Conservation (phyloP, 345 rosid genomes). For the Hevea brasiliensis region DNA sequence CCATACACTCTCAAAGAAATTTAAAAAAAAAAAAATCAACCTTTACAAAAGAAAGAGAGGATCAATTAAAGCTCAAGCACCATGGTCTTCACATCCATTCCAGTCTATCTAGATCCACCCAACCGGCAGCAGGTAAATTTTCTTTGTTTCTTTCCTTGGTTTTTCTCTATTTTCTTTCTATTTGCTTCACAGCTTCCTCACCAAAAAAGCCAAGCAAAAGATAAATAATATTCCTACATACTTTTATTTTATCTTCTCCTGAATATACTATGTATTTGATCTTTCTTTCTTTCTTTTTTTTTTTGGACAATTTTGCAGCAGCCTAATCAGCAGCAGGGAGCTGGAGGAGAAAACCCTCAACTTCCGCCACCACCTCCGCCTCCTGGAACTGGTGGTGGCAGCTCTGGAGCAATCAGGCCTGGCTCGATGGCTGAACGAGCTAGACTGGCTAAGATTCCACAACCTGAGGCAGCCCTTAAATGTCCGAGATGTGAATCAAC, state of each 20-base stretch:
- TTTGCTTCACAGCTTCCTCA: constrained; percentile 20
- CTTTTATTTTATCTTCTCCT: constrained; percentile 26
- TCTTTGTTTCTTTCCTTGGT: neutral
- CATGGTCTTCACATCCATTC: constrained; percentile 66
- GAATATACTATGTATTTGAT: constrained; percentile 50
- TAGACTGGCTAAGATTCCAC: constrained; percentile 53
- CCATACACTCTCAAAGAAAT: constrained; percentile 28
- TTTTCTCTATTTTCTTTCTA: neutral
- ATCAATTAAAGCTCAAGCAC: constrained; percentile 33
- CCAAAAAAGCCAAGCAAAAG: constrained; percentile 30
- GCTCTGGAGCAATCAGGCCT: constrained; percentile 34
- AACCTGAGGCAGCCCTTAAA: constrained; percentile 52
- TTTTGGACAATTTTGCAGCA: constrained; percentile 36
- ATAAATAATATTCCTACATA: constrained; percentile 32
- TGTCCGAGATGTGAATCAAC: constrained; percentile 73
- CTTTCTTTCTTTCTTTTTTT: constrained; percentile 10
- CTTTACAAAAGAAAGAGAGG: constrained; percentile 44
- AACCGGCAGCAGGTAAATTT: constrained; percentile 57
- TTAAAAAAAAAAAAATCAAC: constrained; percentile 15
- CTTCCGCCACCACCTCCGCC: constrained; percentile 41
- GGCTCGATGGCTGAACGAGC: constrained; percentile 61
- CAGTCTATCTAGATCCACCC: constrained; percentile 61
- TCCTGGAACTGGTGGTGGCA: neutral
- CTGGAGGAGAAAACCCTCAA: constrained; percentile 20
- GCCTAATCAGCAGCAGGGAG: constrained; percentile 37